A percentile compares a stretch with the other conserved stretches of the same genome.
Conservation (phyloP, 768 basidiomycete genomes). For the Amanita muscaria region DNA sequence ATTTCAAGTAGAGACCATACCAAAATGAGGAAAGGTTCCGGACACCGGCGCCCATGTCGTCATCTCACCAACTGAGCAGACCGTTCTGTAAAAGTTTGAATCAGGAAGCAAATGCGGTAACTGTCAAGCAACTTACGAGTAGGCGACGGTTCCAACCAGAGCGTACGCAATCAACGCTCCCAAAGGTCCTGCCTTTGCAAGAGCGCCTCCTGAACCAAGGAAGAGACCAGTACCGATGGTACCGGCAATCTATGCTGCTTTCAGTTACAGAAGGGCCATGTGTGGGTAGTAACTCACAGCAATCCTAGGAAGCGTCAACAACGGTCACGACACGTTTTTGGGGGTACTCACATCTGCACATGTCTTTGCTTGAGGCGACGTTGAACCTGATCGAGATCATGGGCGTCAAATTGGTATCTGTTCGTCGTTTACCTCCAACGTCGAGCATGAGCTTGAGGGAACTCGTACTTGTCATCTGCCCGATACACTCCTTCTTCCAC, state of each 20-base stretch:
- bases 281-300: constrained; percentile 36
- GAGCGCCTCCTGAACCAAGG: constrained; percentile 58
- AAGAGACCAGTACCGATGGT: constrained; percentile 72
- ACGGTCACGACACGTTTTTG: not conserved
- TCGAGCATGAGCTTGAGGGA: not conserved
- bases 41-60: constrained; percentile 73
- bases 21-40: constrained; percentile 70
- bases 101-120: not conserved
- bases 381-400: constrained; percentile 63
- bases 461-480: not conserved
- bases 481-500: constrained; percentile 5
- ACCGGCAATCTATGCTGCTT: constrained; percentile 47
- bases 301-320: constrained; percentile 33
- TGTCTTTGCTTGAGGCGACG: constrained; percentile 68
- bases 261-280: not conserved
- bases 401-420: constrained; percentile 46
- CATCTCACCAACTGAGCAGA: constrained; percentile 71
- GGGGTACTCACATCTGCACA: constrained; percentile 57
- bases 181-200: constrained; percentile 52
- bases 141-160: constrained; percentile 58
- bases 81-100: constrained; percentile 27
- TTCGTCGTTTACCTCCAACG: too few relatives aligned
- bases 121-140: constrained; percentile 33
- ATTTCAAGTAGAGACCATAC: constrained; percentile 19
- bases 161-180: constrained; percentile 59